phyloP scores from a whole-genome alignment of 2,329 filamentous ascomycete species.

The Camillea tinctor region DNA sequence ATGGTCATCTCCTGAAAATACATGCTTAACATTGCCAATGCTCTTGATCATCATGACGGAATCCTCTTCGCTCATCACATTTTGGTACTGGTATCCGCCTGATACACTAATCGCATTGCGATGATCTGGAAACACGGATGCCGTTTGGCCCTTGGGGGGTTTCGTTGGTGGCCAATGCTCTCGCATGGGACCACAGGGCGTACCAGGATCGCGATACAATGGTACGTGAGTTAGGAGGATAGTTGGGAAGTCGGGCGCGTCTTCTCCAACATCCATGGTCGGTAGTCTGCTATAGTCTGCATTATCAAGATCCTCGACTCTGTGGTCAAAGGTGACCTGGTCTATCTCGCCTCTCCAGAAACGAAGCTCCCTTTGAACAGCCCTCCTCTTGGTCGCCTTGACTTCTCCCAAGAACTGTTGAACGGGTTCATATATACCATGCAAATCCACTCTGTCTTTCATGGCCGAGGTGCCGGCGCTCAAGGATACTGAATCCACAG shows the following conservation, averaged over 20 bases:
- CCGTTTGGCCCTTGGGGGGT: conserved; percentile 56
- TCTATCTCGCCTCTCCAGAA: conserved; percentile 60
- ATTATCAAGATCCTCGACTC: conserved; percentile 56
- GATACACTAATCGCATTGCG: conserved; percentile 76
- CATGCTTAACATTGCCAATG: conserved; percentile 77
- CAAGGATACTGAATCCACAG: conserved; percentile 83
- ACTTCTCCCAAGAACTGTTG: conserved; percentile 73
- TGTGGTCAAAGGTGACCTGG: conserved; percentile 56
- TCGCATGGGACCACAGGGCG: conserved; percentile 81
- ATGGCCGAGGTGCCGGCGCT: conserved; percentile 64
- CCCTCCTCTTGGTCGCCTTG: conserved; percentile 62
- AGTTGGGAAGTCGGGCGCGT: conserved; percentile 70
- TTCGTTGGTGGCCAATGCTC: conserved; percentile 77
- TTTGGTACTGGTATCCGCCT: conserved; percentile 93
- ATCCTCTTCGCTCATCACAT: conserved; percentile 76
- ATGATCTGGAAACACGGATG: conserved; percentile 58
- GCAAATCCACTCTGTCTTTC: conserved; percentile 50
- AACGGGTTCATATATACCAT: conserved; percentile 71
- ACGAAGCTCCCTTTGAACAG: conserved; percentile 67
- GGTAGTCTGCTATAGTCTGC: conserved; percentile 42
- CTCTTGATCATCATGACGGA: conserved; percentile 74
- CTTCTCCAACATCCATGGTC: conserved; percentile 42
- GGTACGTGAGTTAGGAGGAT: conserved; percentile 90
- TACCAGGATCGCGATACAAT: conserved; percentile 76
- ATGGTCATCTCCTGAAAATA: conserved; percentile 96